Conservation (phyloP, 192 early-diverging fungal species). For the Chytriomyces sp. region DNA sequence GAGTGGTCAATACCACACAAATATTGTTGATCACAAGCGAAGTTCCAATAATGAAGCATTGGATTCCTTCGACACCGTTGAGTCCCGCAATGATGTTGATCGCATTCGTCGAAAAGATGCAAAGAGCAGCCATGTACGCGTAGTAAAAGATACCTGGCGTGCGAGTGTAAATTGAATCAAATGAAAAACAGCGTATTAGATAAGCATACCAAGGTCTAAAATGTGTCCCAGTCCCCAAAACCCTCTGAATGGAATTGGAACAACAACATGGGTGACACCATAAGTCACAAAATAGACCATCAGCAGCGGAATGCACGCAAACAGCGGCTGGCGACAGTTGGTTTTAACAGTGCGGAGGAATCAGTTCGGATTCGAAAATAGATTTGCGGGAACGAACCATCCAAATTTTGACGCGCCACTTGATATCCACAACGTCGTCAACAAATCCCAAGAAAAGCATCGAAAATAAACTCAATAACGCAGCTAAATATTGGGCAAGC, state of each 20-base stretch:
- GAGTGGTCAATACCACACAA: slow-evolving; percentile 61
- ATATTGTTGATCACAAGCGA: slow-evolving; percentile 80
- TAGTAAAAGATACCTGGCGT: slow-evolving; percentile 85
- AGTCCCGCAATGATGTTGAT: slow-evolving; percentile 99
- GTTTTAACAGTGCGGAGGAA: background rate
- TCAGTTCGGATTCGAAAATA: background rate
- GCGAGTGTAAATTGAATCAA: background rate
- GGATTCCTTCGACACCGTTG: slow-evolving; percentile 96
- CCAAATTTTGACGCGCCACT: slow-evolving; percentile 95
- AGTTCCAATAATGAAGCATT: slow-evolving; percentile 88
- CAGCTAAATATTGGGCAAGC: slow-evolving; percentile 91
- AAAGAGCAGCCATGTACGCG: slow-evolving; percentile 84
- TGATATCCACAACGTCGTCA: slow-evolving; percentile 95
- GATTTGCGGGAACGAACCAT: slow-evolving; percentile 45
- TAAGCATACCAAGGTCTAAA: slow-evolving; percentile 75
- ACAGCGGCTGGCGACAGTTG: slow-evolving; percentile 59
- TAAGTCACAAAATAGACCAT: slow-evolving; percentile 92
- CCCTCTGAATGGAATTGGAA: slow-evolving; percentile 81
- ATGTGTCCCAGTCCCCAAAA: slow-evolving; percentile 65
- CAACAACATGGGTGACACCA: slow-evolving; percentile 81
- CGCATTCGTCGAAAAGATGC: slow-evolving; percentile 95
- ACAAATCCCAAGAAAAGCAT: slow-evolving; percentile 99
- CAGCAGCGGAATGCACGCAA: slow-evolving; percentile 91
- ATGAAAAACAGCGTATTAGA: background rate
- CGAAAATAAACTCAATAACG: slow-evolving; percentile 86